These are phyloP conservation scores for Rosa multiflora DNA, from an alignment of 306 rosid species.

Conservation along the genomic window DNA sequence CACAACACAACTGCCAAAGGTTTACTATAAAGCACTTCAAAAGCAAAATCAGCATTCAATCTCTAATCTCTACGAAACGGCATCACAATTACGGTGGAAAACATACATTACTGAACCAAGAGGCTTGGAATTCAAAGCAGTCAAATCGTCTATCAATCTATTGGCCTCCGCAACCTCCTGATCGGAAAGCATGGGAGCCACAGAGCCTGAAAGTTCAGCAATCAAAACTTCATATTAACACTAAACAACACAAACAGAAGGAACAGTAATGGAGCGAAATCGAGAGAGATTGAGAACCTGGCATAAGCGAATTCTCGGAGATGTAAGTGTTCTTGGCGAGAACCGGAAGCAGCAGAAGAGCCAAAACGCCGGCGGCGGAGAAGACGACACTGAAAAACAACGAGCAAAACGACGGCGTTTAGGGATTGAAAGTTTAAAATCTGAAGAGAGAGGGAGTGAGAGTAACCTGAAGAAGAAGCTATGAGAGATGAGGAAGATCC, in stretches of 20 bases:
- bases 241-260: not conserved
- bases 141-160: constrained; percentile 58
- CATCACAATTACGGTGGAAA: not conserved
- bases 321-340: constrained; percentile 89
- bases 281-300: constrained; percentile 46
- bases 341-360: constrained; percentile 79
- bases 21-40: not conserved
- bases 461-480: constrained; percentile 63
- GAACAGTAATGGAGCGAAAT: not conserved
- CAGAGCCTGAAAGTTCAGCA: constrained; percentile 54
- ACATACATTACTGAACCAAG: constrained; percentile 44
- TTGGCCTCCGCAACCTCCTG: constrained; percentile 63
- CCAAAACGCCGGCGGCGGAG: constrained; percentile 64
- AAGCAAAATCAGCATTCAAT: not conserved
- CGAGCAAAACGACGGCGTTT: constrained; percentile 1
- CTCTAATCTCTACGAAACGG: not conserved
- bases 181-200: constrained; percentile 64
- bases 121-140: constrained; percentile 37
- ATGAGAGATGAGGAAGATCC: constrained; percentile 71
- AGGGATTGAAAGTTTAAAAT: not conserved
- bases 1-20: not conserved
- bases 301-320: constrained; percentile 96
- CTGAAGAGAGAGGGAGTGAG: not conserved
- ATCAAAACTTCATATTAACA: not conserved
- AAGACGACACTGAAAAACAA: constrained; percentile 54